Conservation (phyloP, 306 rosid genomes). For the Trifolium fragiferum region DNA sequence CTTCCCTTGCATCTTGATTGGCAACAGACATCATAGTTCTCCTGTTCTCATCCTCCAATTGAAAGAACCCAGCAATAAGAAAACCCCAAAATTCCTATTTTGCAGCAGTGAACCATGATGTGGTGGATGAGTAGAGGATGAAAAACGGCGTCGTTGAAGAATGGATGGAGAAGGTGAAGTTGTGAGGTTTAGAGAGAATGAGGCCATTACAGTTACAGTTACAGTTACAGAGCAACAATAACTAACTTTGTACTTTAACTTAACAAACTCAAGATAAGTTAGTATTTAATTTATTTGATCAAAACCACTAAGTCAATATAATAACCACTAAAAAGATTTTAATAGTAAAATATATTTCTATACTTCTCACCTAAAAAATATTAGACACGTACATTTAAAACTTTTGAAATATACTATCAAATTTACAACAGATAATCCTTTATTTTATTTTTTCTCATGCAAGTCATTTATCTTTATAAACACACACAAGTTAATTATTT, state of each 20-base stretch:
- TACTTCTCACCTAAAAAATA: too few relatives aligned
- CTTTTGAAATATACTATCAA: too few relatives aligned
- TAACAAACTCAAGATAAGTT: too few relatives aligned
- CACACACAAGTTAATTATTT: too few relatives aligned
- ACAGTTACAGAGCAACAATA: constrained; percentile 4
- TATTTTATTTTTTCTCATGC: too few relatives aligned
- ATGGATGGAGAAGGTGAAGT: constrained; percentile 45
- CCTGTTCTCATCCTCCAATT: constrained; percentile 66
- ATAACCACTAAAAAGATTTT: too few relatives aligned
- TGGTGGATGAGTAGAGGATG: constrained; percentile 32
- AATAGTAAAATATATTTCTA: too few relatives aligned
- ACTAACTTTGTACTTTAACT: background rate
- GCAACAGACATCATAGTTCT: constrained; percentile 80
- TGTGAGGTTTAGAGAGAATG: constrained; percentile 37
- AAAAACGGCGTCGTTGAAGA: constrained; percentile 40
- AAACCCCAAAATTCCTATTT: constrained; percentile 39
- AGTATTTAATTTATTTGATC: too few relatives aligned
- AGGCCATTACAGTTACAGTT: constrained; percentile 49
- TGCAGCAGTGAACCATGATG: constrained; percentile 38
- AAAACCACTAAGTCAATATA: too few relatives aligned
- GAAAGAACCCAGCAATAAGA: constrained; percentile 44
- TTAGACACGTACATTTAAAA: too few relatives aligned
- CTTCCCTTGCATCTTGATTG: constrained; percentile 76
- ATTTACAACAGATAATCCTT: too few relatives aligned
- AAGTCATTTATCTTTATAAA: too few relatives aligned